Conservation (phyloP, 179 eudicot genomes). For the Beta macrorhiza region DNA sequence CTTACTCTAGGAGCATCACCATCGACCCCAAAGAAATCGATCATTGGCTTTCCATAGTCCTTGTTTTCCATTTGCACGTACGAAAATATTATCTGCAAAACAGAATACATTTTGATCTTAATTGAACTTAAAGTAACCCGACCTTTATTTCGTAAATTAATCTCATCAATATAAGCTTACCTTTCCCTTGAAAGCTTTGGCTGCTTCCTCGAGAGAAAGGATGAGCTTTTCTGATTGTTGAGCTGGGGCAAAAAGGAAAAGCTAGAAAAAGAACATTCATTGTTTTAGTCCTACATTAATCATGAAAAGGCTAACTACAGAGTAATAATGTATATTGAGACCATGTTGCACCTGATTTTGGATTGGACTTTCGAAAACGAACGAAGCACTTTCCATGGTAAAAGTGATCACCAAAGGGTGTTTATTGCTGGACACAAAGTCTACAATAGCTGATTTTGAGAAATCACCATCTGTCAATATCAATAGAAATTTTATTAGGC, state of each 20-base stretch:
- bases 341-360: constrained; percentile 61
- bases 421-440: constrained; percentile 72
- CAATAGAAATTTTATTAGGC: not conserved
- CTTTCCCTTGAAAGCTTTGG: constrained; percentile 74
- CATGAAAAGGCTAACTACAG: too few species aligned
- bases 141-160: too few species aligned
- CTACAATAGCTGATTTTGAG: constrained; percentile 53
- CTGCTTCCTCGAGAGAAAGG: constrained; percentile 62
- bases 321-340: not conserved
- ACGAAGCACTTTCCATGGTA: constrained; percentile 68
- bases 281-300: not conserved
- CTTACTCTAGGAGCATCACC: constrained; percentile 63
- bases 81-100: constrained; percentile 65
- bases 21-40: constrained; percentile 69
- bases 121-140: too few species aligned
- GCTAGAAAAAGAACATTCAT: constrained; percentile 28
- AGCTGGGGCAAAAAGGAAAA: constrained; percentile 66
- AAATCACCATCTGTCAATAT: constrained; percentile 63
- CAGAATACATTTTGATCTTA: not conserved
- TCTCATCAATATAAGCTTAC: constrained; percentile 31
- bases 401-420: constrained; percentile 65
- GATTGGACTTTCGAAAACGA: constrained; percentile 67
- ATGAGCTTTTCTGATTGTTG: constrained; percentile 51
- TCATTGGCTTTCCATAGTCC: constrained; percentile 72
- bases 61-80: constrained; percentile 65